Evolutionary conservation across 2,329 filamentous ascomycete genomes (phyloP).

Genomic region (Fusarium sacchari): DNA sequence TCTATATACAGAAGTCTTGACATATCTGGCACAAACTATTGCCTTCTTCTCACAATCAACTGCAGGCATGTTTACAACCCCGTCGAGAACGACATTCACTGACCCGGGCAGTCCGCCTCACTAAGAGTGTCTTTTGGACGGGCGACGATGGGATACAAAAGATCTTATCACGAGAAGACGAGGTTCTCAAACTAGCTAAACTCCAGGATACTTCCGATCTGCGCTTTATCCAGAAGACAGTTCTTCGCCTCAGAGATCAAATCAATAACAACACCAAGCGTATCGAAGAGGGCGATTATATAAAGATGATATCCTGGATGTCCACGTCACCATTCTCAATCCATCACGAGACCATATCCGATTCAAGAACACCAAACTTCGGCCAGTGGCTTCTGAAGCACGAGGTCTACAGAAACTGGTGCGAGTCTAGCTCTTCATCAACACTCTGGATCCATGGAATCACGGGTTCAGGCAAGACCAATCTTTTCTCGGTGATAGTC

Average conservation of each 20-base stretch:
- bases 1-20: neutral
- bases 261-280: neutral
- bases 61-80: neutral
- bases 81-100: rapidly evolving
- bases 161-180: neutral
- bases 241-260: neutral
- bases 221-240: neutral
- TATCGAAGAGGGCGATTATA: neutral
- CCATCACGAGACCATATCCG: neutral
- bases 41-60: neutral
- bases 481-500: neutral
- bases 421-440: neutral
- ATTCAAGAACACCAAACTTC: neutral
- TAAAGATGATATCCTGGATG: neutral
- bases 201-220: neutral
- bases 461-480: neutral
- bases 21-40: neutral
- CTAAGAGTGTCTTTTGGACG: neutral
- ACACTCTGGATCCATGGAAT: neutral
- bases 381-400: neutral
- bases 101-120: neutral
- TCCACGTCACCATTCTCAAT: neutral
- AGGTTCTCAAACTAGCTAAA: neutral
- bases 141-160: neutral
- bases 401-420: neutral